These are phyloP conservation scores for Petasospora rhodanensis DNA, from an alignment of 1,139 yeast species.

Conservation along the genomic window DNA sequence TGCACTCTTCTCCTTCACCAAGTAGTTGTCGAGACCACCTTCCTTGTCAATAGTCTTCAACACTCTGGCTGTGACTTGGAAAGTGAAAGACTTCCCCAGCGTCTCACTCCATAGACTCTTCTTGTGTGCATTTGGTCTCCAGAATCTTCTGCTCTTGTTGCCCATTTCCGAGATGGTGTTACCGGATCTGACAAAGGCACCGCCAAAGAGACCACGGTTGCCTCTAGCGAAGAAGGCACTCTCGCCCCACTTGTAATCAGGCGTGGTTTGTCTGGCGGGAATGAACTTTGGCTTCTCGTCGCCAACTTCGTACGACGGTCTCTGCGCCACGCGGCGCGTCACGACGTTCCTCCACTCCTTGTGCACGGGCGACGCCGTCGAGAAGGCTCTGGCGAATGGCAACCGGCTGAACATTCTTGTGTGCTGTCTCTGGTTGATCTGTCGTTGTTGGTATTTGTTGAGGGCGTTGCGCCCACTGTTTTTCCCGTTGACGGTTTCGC, in stretches of 20 bases:
- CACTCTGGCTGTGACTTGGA: constrained; percentile 76
- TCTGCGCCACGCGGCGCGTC: constrained; percentile 32
- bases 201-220: constrained; percentile 87
- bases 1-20: constrained; percentile 81
- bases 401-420: constrained; percentile 16
- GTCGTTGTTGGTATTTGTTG: too few relatives aligned
- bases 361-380: constrained; percentile 10
- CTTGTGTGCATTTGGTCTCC: constrained; percentile 76
- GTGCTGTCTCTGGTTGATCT: too few relatives aligned
- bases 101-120: constrained; percentile 83
- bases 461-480: too few relatives aligned
- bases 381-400: constrained; percentile 18
- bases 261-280: constrained; percentile 48
- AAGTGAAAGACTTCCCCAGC: constrained; percentile 46
- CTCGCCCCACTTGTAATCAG: constrained; percentile 81
- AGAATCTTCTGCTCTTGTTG: constrained; percentile 70
- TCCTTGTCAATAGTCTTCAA: constrained; percentile 83
- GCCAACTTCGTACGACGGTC: constrained; percentile 38
- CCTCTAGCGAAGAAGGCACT: constrained; percentile 76
- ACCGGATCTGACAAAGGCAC: constrained; percentile 74
- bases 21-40: constrained; percentile 89
- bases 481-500: constrained; percentile 1
- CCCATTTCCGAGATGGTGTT: constrained; percentile 73
- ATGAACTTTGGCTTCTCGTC: constrained; percentile 41
- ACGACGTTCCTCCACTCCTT: constrained; percentile 22